phyloP scores from a whole-genome alignment of 2,329 filamentous ascomycete genomes.

The Chrysoporthe puriensis region DNA sequence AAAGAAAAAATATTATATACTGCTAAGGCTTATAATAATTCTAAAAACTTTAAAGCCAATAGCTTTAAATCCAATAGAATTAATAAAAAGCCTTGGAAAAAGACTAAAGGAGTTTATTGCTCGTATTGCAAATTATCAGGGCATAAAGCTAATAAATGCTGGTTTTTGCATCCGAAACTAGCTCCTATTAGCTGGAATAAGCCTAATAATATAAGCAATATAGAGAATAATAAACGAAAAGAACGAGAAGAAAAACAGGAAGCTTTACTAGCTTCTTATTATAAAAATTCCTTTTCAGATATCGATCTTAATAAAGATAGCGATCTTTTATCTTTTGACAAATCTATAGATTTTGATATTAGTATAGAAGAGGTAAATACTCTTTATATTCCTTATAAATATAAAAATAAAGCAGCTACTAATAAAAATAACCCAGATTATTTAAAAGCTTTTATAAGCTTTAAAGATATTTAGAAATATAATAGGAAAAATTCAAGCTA shows the following conservation, averaged over 20 bases:
- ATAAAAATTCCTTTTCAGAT: neutral
- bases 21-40: neutral
- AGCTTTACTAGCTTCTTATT: neutral
- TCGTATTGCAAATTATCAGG: neutral
- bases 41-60: neutral
- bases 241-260: neutral
- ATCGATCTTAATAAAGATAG: neutral
- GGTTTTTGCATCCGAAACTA: neutral
- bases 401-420: neutral
- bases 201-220: neutral
- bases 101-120: neutral
- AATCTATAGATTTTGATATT: neutral
- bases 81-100: slow-evolving; percentile 7
- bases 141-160: slow-evolving; percentile 10
- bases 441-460: neutral
- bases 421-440: neutral
- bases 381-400: neutral
- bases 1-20: neutral
- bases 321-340: neutral
- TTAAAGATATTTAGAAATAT: neutral
- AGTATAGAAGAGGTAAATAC: neutral
- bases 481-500: neutral
- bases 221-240: neutral
- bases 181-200: neutral
- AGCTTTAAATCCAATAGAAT: neutral